Evolutionary conservation across 2,329 filamentous ascomycete genomes (phyloP).

Genomic region (Didymella segeticola): DNA sequence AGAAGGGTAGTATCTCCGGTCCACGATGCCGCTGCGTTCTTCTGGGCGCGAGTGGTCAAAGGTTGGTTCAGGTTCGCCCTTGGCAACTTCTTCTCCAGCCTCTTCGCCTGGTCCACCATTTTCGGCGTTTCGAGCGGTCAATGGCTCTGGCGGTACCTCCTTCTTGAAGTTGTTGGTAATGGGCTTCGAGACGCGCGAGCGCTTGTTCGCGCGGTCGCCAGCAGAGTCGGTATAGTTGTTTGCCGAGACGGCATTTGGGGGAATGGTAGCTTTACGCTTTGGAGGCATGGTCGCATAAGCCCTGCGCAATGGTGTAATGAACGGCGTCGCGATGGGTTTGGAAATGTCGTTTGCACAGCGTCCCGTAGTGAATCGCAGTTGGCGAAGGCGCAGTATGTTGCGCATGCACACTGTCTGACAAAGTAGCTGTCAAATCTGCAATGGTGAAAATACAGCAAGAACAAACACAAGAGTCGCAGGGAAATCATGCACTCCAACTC

Average conservation of each 20-base stretch:
- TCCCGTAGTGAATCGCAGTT: neutral
- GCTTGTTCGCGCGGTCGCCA: constrained; percentile 47
- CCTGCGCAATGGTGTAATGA: neutral
- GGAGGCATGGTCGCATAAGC: constrained; percentile 33
- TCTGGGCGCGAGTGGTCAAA: constrained; percentile 50
- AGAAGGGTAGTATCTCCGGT: constrained; percentile 76
- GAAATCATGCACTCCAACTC: neutral
- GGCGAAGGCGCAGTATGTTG: neutral
- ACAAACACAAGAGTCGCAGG: neutral
- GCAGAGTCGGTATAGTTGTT: constrained; percentile 43
- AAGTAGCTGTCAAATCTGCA: too few species aligned
- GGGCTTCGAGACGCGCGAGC: constrained; percentile 43
- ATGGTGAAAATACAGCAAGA: too few species aligned
- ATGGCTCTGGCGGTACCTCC: constrained; percentile 5
- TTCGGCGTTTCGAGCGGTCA: constrained; percentile 21
- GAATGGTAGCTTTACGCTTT: constrained; percentile 43
- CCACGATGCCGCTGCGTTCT: constrained; percentile 50
- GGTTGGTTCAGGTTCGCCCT: neutral
- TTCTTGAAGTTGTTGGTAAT: constrained; percentile 34
- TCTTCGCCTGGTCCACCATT: constrained; percentile 27
- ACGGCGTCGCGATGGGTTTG: neutral
- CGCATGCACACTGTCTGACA: neutral
- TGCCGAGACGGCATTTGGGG: constrained; percentile 26
- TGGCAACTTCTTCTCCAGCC: constrained; percentile 6
- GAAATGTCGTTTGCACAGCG: too few species aligned